These are phyloP conservation scores for Epichloe elymi DNA, from an alignment of 2,329 filamentous ascomycete species.

Conservation along the genomic window DNA sequence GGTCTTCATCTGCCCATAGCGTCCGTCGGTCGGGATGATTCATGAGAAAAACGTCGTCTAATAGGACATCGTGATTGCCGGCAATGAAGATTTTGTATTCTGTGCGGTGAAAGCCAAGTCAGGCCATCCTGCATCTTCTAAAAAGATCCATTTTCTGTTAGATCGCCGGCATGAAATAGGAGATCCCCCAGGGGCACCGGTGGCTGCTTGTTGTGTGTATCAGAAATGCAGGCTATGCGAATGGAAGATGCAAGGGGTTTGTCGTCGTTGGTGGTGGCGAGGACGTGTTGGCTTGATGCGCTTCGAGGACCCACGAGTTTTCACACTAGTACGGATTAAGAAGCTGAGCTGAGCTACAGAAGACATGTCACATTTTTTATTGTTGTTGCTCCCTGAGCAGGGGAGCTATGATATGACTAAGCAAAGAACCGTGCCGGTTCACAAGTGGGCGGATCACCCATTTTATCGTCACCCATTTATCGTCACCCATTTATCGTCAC, in stretches of 20 bases:
- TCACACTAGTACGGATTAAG: neutral
- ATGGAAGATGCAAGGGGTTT: slow-evolving; percentile 1
- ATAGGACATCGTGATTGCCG: slow-evolving; percentile 31
- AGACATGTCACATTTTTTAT: neutral
- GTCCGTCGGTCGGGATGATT: slow-evolving; percentile 8
- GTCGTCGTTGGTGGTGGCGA: neutral
- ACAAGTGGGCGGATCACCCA: too few relatives aligned
- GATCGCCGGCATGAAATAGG: slow-evolving; percentile 34
- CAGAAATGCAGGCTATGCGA: slow-evolving; percentile 28
- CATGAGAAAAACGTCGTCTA: slow-evolving; percentile 12
- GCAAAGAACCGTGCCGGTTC: too few relatives aligned
- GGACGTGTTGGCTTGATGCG: neutral
- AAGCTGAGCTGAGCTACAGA: neutral
- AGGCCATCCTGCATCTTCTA: slow-evolving; percentile 25
- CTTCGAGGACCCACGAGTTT: neutral
- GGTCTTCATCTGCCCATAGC: slow-evolving; percentile 7
- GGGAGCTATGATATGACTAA: too few relatives aligned
- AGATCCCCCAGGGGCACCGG: slow-evolving; percentile 29
- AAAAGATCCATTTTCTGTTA: slow-evolving; percentile 31
- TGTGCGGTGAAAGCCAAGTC: slow-evolving; percentile 29
- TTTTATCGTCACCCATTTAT: too few relatives aligned
- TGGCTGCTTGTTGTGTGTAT: slow-evolving; percentile 28
- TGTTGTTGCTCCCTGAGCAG: too few relatives aligned
- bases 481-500: too few relatives aligned
- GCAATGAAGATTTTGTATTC: slow-evolving; percentile 30